Conservation (phyloP, 176 grass and related monocot genomes). For the Guadua angustifolia region DNA sequence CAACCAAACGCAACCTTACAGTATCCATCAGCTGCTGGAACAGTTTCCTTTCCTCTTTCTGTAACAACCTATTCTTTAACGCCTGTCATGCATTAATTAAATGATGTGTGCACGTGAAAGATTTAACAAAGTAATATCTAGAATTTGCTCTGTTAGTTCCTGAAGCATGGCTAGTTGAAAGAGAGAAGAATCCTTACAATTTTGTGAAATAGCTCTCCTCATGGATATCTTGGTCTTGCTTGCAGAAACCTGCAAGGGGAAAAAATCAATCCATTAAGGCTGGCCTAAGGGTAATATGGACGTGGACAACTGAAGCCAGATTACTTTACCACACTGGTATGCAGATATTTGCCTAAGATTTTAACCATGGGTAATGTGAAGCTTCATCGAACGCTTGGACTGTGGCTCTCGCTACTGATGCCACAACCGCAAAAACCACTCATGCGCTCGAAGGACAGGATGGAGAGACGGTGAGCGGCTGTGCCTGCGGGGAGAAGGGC, state of each 20-base stretch:
- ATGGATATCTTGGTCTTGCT: slow-evolving; percentile 91
- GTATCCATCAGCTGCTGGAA: slow-evolving; percentile 96
- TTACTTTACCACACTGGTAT: neutral
- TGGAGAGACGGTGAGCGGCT: too few species aligned
- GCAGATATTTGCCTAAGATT: too few species aligned
- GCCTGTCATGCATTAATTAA: slow-evolving; percentile 38
- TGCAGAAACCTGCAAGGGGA: slow-evolving; percentile 68
- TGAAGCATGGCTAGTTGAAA: neutral
- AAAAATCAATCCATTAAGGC: neutral
- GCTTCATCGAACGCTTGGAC: too few species aligned
- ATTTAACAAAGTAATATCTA: neutral
- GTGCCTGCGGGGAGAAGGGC: too few species aligned
- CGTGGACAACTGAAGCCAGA: neutral
- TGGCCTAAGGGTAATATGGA: neutral
- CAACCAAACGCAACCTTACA: too few species aligned
- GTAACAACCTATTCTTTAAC: slow-evolving; percentile 63
- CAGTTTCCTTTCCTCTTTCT: slow-evolving; percentile 68
- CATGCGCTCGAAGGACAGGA: too few species aligned
- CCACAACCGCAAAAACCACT: too few species aligned
- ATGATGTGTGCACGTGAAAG: neutral
- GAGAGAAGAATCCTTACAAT: slow-evolving; percentile 57
- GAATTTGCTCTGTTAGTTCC: neutral
- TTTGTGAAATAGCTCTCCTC: slow-evolving; percentile 85
- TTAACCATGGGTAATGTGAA: too few species aligned
- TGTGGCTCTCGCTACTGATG: too few species aligned